Evolutionary conservation across 2,329 filamentous ascomycete species (phyloP), one percentile per base, ranked within the genome.

Genomic region (Fusarium sp.): DNA sequence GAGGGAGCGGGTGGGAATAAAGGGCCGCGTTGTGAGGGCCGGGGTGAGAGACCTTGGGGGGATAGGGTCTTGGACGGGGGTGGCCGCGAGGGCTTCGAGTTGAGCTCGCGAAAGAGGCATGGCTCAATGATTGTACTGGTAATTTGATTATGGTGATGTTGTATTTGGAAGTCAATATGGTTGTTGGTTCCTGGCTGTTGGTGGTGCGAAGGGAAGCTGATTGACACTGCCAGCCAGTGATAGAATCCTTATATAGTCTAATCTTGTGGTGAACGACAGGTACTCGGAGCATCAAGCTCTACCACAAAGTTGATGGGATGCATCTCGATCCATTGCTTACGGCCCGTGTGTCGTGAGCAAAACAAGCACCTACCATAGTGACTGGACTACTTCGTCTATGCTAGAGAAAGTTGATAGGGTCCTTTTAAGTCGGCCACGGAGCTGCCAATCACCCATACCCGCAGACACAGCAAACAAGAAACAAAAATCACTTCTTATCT

Each of bases 1-100:
- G 25, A 82, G 79, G 32, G 79, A 78, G 23, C 74, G 75, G 25
- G 80, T 70, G 49, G 72, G 66, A 57, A 83, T 63, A 67, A 85
- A 84, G 8, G 82, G 82, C 8, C 78, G 66, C n/a, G 71, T 68
- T 9, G 70, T 65, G 27, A 83, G 68, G 25, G 76, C 73, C 0
- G 75, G 68, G 3, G 68, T 57, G 48, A 80, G 75, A 27, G 71
- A 47, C 17, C 75, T 73, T 4, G 72, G 56, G 4, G 77, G 68
- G 48, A 84, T 76, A 35, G 76, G 71, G 4, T 69, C 58, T 37
- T 67, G 67, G 32, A 79, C 76, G 58, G 82, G 77, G 9, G 75
- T 80, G 57, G 75, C 70, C 43, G 76, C 66, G 53, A 84, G 78
- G 36, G 67, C 70, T 49, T 75, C 72, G 36, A 76, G 57, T 13